Evolutionary conservation across 768 basidiomycete genomes (phyloP).

Genomic region (Kwoniella dendrophila): DNA sequence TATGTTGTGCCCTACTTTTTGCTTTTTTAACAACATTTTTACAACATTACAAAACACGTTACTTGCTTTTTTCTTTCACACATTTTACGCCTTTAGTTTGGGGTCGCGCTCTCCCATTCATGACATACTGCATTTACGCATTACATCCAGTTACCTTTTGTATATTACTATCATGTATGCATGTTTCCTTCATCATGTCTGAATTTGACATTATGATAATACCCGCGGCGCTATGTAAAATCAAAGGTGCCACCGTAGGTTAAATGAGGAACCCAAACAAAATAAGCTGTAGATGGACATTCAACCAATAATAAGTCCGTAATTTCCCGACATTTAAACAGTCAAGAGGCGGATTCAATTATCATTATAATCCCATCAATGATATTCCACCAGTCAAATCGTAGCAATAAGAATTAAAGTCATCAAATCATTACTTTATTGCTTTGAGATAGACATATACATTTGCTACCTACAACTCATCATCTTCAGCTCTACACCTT

Average conservation of each 20-base stretch:
- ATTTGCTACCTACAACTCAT: background rate
- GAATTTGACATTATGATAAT: too few species aligned
- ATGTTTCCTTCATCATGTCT: too few species aligned
- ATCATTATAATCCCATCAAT: background rate
- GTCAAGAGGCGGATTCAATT: background rate
- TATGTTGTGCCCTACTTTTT: too few species aligned
- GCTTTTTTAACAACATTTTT: too few species aligned
- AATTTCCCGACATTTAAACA: constrained; percentile 13
- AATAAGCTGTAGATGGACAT: background rate
- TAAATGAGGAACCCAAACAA: background rate
- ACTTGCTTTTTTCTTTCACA: too few species aligned
- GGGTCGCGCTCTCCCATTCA: too few species aligned
- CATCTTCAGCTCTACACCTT: background rate
- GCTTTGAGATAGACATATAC: background rate
- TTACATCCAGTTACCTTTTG: too few species aligned
- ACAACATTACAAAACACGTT: too few species aligned
- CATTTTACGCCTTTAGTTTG: too few species aligned
- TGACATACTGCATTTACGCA: too few species aligned
- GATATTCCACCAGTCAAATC: constrained; percentile 2
- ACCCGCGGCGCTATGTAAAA: too few species aligned
- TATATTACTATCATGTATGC: too few species aligned
- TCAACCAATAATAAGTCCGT: constrained; percentile 16
- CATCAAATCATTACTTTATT: background rate
- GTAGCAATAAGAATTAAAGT: background rate
- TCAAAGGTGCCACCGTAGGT: background rate